These are phyloP conservation scores for Endocalyx cinctus DNA, from an alignment of 2,329 filamentous ascomycete genomes.

Conservation along the genomic window DNA sequence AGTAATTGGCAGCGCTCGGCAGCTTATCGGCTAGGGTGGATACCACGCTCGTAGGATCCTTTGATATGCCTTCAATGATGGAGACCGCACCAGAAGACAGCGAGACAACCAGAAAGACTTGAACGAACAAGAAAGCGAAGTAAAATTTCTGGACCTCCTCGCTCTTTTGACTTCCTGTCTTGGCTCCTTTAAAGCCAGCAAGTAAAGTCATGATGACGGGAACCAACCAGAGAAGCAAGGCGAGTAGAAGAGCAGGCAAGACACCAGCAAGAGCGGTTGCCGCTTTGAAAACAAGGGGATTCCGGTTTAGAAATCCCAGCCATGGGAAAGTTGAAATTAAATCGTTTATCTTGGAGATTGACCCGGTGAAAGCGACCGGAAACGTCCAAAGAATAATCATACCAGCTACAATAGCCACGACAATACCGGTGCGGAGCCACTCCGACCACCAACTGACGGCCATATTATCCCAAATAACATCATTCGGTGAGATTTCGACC, in stretches of 20 bases:
- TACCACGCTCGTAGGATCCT: conserved; percentile 63
- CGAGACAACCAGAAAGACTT: conserved; percentile 90
- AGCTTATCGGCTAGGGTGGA: conserved; percentile 71
- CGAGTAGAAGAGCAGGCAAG: conserved; percentile 71
- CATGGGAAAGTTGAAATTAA: conserved; percentile 63
- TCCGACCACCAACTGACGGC: conserved; percentile 91
- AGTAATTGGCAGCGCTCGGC: conserved; percentile 88
- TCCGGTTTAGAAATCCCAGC: conserved; percentile 63
- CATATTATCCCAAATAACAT: conserved; percentile 97
- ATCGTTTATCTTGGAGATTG: conserved; percentile 70
- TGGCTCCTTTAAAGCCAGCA: conserved; percentile 69
- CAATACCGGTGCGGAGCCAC: conserved; percentile 66
- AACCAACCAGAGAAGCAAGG: conserved; percentile 72
- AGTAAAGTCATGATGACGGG: conserved; percentile 74
- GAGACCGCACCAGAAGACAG: conserved; percentile 68
- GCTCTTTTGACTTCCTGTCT: conserved; percentile 74
- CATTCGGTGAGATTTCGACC: conserved; percentile 89
- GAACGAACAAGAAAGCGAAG: conserved; percentile 90
- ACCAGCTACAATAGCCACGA: conserved; percentile 60
- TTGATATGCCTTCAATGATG: conserved; percentile 52
- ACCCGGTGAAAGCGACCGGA: conserved; percentile 82
- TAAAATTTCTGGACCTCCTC: conserved; percentile 89
- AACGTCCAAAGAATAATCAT: conserved; percentile 89
- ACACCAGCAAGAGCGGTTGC: conserved; percentile 72
- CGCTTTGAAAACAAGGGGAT: conserved; percentile 57